Percentiles rank a stretch among this genome's conserved stretches.
phyloP scores from a whole-genome alignment of 352 stramenopile species.

The Phytophthora litchii region DNA sequence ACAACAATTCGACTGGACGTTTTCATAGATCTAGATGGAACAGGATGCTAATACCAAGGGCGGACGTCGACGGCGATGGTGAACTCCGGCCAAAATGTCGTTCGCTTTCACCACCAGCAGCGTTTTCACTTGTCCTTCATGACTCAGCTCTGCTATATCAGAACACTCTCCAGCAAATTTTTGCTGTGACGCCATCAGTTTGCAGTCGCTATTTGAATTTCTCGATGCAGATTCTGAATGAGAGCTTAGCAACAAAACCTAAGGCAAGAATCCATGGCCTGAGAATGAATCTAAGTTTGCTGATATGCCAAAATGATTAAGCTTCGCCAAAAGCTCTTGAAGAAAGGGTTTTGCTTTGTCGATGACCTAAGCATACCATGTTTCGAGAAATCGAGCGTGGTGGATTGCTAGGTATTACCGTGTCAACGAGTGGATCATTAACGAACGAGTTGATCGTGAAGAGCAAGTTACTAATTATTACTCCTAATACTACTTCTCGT shows the following conservation, averaged over 20 bases:
- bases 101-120: conserved; percentile 1
- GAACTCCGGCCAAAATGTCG: conserved; percentile 1
- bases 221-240: conserved; percentile 1
- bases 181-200: conserved; percentile 3
- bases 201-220: conserved; percentile 1
- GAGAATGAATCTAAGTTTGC: background rate
- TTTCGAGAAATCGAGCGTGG: conserved; percentile 2
- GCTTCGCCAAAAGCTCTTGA: conserved; percentile 8
- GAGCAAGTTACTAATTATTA: no score
- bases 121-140: conserved; percentile 1
- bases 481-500: no score
- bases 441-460: background rate
- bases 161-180: conserved; percentile 8
- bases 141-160: conserved; percentile 4
- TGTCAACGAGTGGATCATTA: conserved; percentile 9
- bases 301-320: conserved; percentile 19
- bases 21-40: background rate
- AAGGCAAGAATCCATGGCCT: conserved; percentile 1
- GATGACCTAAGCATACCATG: conserved; percentile 24
- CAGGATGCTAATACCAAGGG: background rate
- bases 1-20: background rate
- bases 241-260: background rate
- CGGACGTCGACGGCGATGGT: background rate
- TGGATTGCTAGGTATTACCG: conserved; percentile 6
- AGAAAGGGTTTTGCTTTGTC: conserved; percentile 24